phyloP scores from a whole-genome alignment of 495 filamentous ascomycete genomes.

The Aspergillus leporis region DNA sequence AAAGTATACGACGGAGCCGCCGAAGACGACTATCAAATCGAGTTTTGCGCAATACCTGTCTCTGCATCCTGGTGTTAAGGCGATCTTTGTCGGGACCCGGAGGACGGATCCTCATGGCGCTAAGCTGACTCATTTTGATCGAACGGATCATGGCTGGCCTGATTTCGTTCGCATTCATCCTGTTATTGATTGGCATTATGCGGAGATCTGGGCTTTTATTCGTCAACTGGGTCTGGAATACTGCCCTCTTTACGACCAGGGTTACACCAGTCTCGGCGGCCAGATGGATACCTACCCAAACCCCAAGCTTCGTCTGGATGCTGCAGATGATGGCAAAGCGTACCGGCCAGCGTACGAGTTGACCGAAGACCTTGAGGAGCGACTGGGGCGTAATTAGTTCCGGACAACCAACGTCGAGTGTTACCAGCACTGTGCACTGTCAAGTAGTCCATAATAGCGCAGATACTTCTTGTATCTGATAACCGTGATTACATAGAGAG shows the following conservation, averaged over 20 bases:
- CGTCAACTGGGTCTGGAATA: conserved; percentile 75
- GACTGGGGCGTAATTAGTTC: conserved; percentile 69
- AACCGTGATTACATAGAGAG: background rate
- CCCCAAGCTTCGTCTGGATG: conserved; percentile 61
- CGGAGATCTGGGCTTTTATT: conserved; percentile 93
- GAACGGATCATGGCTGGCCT: conserved; percentile 89
- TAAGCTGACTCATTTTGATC: conserved; percentile 73
- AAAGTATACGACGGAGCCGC: conserved; percentile 66
- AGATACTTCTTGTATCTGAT: background rate
- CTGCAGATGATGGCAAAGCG: conserved; percentile 24
- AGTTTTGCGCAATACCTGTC: conserved; percentile 77
- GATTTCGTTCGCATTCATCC: conserved; percentile 91
- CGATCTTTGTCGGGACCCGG: conserved; percentile 90
- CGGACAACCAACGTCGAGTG: background rate
- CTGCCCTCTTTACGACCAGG: conserved; percentile 81
- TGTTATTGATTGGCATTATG: conserved; percentile 96
- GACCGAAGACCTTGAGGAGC: conserved; percentile 79
- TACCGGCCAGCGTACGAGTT: conserved; percentile 89
- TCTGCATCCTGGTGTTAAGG: conserved; percentile 62
- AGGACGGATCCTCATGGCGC: conserved; percentile 91
- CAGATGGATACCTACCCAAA: conserved; percentile 90
- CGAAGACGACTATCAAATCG: conserved; percentile 48
- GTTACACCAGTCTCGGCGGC: conserved; percentile 86
- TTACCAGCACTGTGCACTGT: background rate
- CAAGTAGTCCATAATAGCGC: background rate